Base-by-base conservation (phyloP, 2,329 filamentous ascomycete species). In the Coniochaeta hoffmannii region DNA sequence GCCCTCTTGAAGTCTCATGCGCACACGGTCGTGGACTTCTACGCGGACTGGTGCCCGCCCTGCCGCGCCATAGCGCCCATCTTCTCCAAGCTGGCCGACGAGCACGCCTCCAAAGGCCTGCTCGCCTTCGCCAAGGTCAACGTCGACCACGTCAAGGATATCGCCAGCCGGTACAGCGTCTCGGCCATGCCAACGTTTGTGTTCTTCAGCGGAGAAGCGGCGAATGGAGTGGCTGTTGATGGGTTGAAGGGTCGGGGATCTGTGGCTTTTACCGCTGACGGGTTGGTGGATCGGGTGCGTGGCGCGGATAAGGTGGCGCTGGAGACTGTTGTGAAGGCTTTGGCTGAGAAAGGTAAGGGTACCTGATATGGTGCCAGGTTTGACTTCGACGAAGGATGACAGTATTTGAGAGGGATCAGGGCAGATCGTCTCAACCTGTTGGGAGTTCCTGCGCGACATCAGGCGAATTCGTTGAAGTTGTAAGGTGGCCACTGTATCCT, bases 1-100 rank as follows among this genome's bases (percentile, higher is more conserved):
- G 62, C 68, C 38, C 77, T 83, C 59, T 64, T 82, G 62, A 61
- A 68, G 15, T 67, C 66, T 10, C 78, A 72, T 50, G 75, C 72
- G 51, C 78, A 76, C 68, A 78, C 83, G 60, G 73, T 76, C 57
- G 69, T 80, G 59, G 80, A 85, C 66, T 82, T 83, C 70, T 78
- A 73, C 69, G 81, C 81, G 57, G 71, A 76, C 63, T 85, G 82
- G 82, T 85, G 81, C 69, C 76, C 74, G 44, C 82, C 81, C 31
- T 85, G 82, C 78, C 81, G 80, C 69, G 71, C 72, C 62, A 83
- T 85, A 64, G 77, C 79, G 19, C 81, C 81, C 58, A 63, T 78
- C 57, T 84, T 77, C 74, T 64, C 63, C 57, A 70, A 76, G 64
- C 73, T 82, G 53, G 76, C 80, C 50, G 65, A 65, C 51, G 60